These are phyloP conservation scores for Populus pruinosa DNA, from an alignment of 345 rosid genomes.

Conservation along the genomic window DNA sequence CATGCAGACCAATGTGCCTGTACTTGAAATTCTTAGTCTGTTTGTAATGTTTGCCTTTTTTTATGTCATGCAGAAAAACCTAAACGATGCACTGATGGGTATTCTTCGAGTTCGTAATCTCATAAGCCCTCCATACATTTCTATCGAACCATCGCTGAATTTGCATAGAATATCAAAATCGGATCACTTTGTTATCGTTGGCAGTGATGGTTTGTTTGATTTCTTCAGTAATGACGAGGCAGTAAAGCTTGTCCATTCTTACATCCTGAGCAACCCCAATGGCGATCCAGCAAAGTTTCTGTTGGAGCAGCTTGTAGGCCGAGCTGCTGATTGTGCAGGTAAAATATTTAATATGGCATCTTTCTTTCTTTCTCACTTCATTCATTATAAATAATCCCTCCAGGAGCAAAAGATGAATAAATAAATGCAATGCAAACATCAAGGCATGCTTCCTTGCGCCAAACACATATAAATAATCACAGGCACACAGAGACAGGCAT, in stretches of 20 bases:
- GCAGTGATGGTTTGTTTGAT: slow-evolving; percentile 90
- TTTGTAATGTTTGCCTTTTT: neutral
- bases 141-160: slow-evolving; percentile 72
- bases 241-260: slow-evolving; percentile 59
- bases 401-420: too few relatives aligned
- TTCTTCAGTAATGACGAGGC: slow-evolving; percentile 86
- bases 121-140: slow-evolving; percentile 83
- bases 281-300: slow-evolving; percentile 96
- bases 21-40: neutral
- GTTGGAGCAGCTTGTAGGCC: slow-evolving; percentile 68
- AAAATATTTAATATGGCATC: slow-evolving; percentile 15
- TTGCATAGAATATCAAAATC: slow-evolving; percentile 66
- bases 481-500: neutral
- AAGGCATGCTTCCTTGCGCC: neutral
- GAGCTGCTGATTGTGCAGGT: slow-evolving; percentile 91
- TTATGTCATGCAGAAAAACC: slow-evolving; percentile 49
- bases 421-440: neutral
- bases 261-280: slow-evolving; percentile 49
- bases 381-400: neutral
- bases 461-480: neutral
- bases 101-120: slow-evolving; percentile 85
- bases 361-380: neutral
- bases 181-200: slow-evolving; percentile 85
- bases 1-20: neutral
- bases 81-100: slow-evolving; percentile 94